phyloP scores from a whole-genome alignment of 768 basidiomycete species.

The Mycena polygramma region DNA sequence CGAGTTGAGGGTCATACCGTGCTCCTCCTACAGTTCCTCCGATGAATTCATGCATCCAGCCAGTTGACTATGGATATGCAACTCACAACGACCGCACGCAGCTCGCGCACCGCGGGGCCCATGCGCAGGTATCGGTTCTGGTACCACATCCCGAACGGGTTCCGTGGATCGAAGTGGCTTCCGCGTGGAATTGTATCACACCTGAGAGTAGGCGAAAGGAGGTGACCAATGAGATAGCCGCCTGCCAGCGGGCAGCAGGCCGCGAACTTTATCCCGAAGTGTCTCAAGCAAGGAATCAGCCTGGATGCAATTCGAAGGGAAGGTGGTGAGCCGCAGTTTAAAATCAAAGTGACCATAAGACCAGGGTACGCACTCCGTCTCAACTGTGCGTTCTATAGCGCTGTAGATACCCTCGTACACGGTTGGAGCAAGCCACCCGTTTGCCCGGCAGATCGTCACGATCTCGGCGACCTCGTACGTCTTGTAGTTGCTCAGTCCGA shows the following conservation, averaged over 20 bases:
- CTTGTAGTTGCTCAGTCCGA: conserved; percentile 63
- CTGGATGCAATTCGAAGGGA: too few species aligned
- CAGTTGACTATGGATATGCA: not conserved
- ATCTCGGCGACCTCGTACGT: conserved; percentile 66
- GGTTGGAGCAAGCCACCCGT: conserved; percentile 57
- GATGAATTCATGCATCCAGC: not conserved
- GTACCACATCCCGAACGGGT: conserved; percentile 53
- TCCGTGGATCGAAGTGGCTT: conserved; percentile 55
- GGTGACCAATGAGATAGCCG: conserved; percentile 59
- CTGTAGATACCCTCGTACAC: conserved; percentile 55
- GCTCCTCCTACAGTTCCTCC: conserved; percentile 47
- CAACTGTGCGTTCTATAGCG: conserved; percentile 39
- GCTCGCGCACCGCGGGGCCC: conserved; percentile 52
- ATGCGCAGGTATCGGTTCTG: conserved; percentile 54
- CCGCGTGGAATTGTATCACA: conserved; percentile 41
- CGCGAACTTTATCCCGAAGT: conserved; percentile 57
- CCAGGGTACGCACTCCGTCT: conserved; percentile 32
- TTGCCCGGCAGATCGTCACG: conserved; percentile 58
- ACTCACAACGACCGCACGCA: conserved; percentile 55
- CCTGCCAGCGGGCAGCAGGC: conserved; percentile 61
- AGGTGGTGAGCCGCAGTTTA: too few species aligned
- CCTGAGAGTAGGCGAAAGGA: conserved; percentile 34
- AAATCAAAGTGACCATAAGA: too few species aligned
- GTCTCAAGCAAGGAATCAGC: conserved; percentile 63
- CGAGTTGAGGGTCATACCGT: conserved; percentile 56